Evolutionary conservation across 495 filamentous ascomycete species (phyloP).

Genomic region (Durotheca rogersii): DNA sequence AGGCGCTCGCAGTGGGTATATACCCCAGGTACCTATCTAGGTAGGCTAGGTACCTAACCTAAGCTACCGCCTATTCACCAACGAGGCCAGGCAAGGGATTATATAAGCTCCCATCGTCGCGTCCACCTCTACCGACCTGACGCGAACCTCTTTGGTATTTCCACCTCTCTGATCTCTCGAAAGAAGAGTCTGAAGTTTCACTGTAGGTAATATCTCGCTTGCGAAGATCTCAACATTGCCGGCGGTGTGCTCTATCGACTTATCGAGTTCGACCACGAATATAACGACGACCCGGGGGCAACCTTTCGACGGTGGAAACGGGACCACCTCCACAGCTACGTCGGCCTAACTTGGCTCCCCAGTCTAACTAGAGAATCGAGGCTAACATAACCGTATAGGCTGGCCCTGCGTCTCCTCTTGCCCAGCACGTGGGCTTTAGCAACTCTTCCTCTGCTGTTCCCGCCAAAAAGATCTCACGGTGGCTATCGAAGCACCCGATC

Average conservation of each 20-base stretch:
- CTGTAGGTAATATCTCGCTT: slow-evolving; percentile 40
- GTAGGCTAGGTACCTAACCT: too few species aligned
- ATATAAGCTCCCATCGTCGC: too few species aligned
- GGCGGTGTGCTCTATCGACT: slow-evolving; percentile 39
- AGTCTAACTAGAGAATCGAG: not conserved
- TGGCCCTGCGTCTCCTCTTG: slow-evolving; percentile 37
- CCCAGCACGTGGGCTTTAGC: slow-evolving; percentile 38
- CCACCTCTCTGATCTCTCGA: too few species aligned
- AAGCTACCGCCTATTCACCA: too few species aligned
- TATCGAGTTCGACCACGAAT: slow-evolving; percentile 37
- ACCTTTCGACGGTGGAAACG: slow-evolving; percentile 38
- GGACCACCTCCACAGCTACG: slow-evolving; percentile 39
- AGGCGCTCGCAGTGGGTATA: too few species aligned
- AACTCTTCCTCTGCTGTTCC: slow-evolving; percentile 37
- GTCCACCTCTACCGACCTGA: too few species aligned
- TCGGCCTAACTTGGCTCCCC: slow-evolving; percentile 14
- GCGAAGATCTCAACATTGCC: slow-evolving; percentile 37
- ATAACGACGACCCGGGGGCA: slow-evolving; percentile 38
- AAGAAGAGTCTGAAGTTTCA: too few species aligned
- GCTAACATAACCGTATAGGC: slow-evolving; percentile 26
- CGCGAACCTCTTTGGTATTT: not conserved
- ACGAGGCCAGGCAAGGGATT: too few species aligned
- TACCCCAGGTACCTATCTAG: too few species aligned
- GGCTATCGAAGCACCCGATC: slow-evolving; percentile 28
- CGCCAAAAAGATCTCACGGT: slow-evolving; percentile 29